Evolutionary conservation across 192 early-diverging fungal genomes (phyloP).

Genomic region (Mortierella alpina): DNA sequence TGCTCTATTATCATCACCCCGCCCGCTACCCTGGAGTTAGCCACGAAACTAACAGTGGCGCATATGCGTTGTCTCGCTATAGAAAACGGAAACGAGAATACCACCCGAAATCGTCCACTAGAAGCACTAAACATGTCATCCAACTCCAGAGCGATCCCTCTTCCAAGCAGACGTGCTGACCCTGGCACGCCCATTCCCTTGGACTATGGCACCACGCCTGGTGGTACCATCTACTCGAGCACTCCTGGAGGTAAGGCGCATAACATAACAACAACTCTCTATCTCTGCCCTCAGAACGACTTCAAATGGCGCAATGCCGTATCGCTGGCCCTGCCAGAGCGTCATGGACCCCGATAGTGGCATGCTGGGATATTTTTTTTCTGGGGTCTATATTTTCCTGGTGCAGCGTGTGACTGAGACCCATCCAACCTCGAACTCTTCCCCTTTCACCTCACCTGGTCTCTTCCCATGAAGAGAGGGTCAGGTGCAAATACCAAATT

Average conservation of each 20-base stretch:
- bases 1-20: neutral
- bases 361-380: no score
- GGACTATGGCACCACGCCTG: conserved; percentile 70
- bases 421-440: conserved; percentile 17
- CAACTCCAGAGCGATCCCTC: conserved; percentile 56
- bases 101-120: conserved; percentile 37
- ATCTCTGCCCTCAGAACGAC: neutral
- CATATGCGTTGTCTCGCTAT: neutral
- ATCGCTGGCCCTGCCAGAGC: neutral
- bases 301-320: neutral
- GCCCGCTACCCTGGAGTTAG: neutral
- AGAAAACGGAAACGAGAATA: conserved; percentile 54
- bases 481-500: conserved; percentile 14
- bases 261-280: neutral
- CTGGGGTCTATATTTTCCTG: conserved; percentile 3
- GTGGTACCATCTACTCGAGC: conserved; percentile 69
- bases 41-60: no score
- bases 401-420: conserved; percentile 14
- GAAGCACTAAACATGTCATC: conserved; percentile 52
- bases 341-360: no score
- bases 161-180: conserved; percentile 63
- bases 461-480: conserved; percentile 5
- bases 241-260: conserved; percentile 65
- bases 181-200: conserved; percentile 62
- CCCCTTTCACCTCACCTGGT: neutral